Evolutionary conservation across 2,329 filamentous ascomycete species (phyloP), one percentile per base, ranked within the genome.

Genomic region (Arthrobotrys sphaeroides): DNA sequence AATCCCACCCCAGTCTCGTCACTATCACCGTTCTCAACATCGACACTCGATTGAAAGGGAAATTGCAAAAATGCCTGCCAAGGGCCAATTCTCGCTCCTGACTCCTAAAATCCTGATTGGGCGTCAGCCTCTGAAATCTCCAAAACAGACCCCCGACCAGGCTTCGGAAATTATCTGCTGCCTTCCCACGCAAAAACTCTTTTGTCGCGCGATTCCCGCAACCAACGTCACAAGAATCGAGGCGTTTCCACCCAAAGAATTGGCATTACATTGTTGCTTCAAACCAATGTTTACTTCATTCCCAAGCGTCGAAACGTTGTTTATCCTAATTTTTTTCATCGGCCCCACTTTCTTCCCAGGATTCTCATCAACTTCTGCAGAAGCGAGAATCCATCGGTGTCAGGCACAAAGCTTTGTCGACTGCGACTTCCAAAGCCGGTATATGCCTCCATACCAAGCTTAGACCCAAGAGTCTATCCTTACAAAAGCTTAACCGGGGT

Each of bases 391-490:
- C 18, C 24, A 43, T 65, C 20, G 36, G 20, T 43, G 36, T 36
- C 53, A 74, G 68, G 60, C 26, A 42, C 67, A 61, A 38, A 18
- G 13, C 10, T 47, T 60, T 16, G 62, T 74, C 69, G 69, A 74
- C 36, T 74, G 45, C 9, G 61, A 66, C 69, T 74, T 42, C 69
- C 69, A 38, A 61, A 74, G 42, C 51, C 22, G 61, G 61, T 16
- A 42, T 38, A 28, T 55, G 33, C 36, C 49, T 47, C 51, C 53
- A 61, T 61, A 43, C 53, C 42, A 60, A 61, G 61, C 53, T 43
- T 57, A 33, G 36, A 26, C 33, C 33, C 51, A 61, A 67, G 43
- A 62, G 18, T n/a, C 51, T 43, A 24, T 24, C 45, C n/a, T 66
- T 13, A 16, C 28, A 67, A 36, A 67, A 62, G 40, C 31, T 62